Conservation (phyloP, 2,329 filamentous ascomycete species). For the Exophiala lecanii-corni region DNA sequence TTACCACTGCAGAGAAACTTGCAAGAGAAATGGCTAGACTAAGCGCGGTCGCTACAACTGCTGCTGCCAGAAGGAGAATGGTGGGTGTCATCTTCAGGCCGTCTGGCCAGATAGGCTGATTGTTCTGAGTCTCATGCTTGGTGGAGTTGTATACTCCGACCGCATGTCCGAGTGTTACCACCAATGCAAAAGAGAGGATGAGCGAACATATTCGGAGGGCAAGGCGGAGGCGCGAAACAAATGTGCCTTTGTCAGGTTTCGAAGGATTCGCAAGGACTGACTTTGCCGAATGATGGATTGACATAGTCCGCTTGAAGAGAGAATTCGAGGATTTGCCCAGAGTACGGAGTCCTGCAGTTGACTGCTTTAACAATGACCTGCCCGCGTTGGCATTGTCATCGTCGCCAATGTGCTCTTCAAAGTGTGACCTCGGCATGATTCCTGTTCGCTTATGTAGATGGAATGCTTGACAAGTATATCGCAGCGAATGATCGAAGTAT, state of each 20-base stretch:
- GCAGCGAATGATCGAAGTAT: too few species aligned
- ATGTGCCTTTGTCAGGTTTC: background rate
- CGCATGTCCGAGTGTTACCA: background rate
- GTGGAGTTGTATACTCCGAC: conserved; percentile 1
- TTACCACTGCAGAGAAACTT: conserved; percentile 3
- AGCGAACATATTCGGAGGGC: background rate
- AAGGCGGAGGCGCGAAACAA: background rate
- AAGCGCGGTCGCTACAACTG: background rate
- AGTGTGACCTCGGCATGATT: background rate
- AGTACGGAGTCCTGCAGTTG: background rate
- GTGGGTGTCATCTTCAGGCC: conserved; percentile 1
- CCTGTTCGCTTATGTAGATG: too few species aligned
- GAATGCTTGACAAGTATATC: too few species aligned
- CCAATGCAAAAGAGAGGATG: background rate
- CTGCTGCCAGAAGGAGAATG: background rate
- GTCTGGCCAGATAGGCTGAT: background rate
- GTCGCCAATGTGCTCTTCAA: background rate
- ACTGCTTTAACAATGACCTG: background rate
- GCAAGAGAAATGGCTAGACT: conserved; percentile 1
- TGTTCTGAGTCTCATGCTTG: background rate
- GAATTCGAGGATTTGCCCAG: background rate
- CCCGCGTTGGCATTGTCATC: background rate
- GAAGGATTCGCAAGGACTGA: background rate
- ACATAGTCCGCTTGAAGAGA: conserved; percentile 4
- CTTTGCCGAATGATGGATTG: conserved; percentile 2